Conservation (phyloP, 2,329 filamentous ascomycete genomes). For the Penicillium sp. region DNA sequence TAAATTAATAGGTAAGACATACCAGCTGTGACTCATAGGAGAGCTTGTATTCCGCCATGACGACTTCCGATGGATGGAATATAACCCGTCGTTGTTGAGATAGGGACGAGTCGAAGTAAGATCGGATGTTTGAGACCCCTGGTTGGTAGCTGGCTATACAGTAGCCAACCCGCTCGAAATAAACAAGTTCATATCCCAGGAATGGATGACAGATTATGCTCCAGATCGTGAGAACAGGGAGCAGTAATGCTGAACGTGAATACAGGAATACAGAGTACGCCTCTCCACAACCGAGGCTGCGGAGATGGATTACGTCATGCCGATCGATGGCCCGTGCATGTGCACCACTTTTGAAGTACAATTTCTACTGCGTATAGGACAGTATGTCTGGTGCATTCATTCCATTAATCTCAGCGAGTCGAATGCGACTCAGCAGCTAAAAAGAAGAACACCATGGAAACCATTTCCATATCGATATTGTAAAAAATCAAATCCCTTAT, state of each 20-base stretch:
- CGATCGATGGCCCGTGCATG: conserved; percentile 21
- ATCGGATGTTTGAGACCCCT: conserved; percentile 34
- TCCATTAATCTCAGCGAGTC: conserved; percentile 1
- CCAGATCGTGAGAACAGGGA: not conserved
- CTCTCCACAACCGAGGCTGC: conserved; percentile 17
- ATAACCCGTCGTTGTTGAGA: conserved; percentile 29
- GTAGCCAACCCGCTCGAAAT: not conserved
- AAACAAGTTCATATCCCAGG: not conserved
- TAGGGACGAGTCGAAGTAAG: not conserved
- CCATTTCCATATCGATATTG: conserved; percentile 9
- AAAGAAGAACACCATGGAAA: conserved; percentile 6
- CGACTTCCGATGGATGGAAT: not conserved
- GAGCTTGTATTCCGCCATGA: conserved; percentile 65
- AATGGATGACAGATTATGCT: not conserved
- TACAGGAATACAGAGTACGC: conserved; percentile 3
- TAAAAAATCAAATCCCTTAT: conserved; percentile 4
- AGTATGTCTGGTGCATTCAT: conserved; percentile 1
- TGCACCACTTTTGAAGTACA: not conserved
- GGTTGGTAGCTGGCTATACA: conserved; percentile 52
- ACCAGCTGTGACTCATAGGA: conserved; percentile 47
- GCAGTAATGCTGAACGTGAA: conserved; percentile 14
- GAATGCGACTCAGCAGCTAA: conserved; percentile 6
- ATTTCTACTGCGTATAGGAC: too few relatives aligned
- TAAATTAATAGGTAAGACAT: not conserved
- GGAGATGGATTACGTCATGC: conserved; percentile 26